phyloP scores from a whole-genome alignment of 108 stramenopile genomes.

The Skeletonema costatum region DNA sequence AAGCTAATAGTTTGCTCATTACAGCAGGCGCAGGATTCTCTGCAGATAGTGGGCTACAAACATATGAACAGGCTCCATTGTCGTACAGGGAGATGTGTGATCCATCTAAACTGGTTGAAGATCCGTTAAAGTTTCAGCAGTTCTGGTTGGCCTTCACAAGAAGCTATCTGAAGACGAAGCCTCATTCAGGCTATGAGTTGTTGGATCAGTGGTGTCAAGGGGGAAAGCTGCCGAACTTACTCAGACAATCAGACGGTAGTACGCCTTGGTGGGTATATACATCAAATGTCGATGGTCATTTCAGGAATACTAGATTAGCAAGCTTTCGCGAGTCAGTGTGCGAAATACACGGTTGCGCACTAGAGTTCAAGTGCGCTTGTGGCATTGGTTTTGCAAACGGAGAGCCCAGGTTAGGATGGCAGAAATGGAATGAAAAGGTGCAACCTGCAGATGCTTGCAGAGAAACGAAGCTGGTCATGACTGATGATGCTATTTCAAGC shows the following conservation, averaged over 20 bases:
- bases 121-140: slow-evolving; percentile 38
- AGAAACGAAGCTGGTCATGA: slow-evolving; percentile 12
- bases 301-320: slow-evolving; percentile 20
- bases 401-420: slow-evolving; percentile 41
- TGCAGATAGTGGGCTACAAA: slow-evolving; percentile 53
- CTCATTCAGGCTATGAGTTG: slow-evolving; percentile 61
- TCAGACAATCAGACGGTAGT: neutral
- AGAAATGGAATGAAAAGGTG: slow-evolving; percentile 39
- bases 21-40: slow-evolving; percentile 61
- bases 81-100: slow-evolving; percentile 52
- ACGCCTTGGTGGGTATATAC: slow-evolving; percentile 58
- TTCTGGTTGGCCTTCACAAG: slow-evolving; percentile 52
- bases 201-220: slow-evolving; percentile 53
- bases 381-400: slow-evolving; percentile 39
- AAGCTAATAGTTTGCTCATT: slow-evolving; percentile 51
- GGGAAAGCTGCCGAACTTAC: slow-evolving; percentile 15
- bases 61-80: slow-evolving; percentile 42
- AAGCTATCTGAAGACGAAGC: slow-evolving; percentile 42
- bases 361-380: slow-evolving; percentile 35
- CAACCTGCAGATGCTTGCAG: slow-evolving; percentile 8
- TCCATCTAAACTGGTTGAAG: slow-evolving; percentile 27
- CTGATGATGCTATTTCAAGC: neutral
- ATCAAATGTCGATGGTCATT: slow-evolving; percentile 65
- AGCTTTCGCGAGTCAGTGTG: slow-evolving; percentile 29
- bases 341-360: slow-evolving; percentile 55